phyloP scores from a whole-genome alignment of 768 basidiomycete species.

The Chlorophyllum brunneum region DNA sequence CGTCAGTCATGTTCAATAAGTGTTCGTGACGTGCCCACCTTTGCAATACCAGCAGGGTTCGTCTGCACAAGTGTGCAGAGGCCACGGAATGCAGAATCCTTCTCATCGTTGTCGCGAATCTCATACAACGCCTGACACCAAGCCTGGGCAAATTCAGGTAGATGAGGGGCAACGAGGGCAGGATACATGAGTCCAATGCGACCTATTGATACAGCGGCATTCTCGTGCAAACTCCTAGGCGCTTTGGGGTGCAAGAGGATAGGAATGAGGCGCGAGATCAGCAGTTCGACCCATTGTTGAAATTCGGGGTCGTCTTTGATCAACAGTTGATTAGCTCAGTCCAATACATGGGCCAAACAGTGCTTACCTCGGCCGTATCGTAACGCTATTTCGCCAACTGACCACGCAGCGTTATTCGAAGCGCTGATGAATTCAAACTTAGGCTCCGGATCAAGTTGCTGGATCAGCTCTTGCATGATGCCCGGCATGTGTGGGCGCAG shows the following conservation, averaged over 20 bases:
- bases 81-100: conserved; percentile 97
- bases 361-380: conserved; percentile 77
- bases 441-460: conserved; percentile 90
- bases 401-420: conserved; percentile 99
- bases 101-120: conserved; percentile 99
- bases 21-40: conserved; percentile 47
- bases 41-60: conserved; percentile 91
- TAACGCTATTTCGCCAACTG: conserved; percentile 96
- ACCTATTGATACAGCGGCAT: conserved; percentile 97
- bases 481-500: conserved; percentile 82
- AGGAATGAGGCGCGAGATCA: conserved; percentile 87
- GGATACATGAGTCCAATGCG: conserved; percentile 95
- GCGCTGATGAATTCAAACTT: conserved; percentile 93
- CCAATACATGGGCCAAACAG: background rate
- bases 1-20: background rate
- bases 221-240: conserved; percentile 92
- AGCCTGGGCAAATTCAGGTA: conserved; percentile 86
- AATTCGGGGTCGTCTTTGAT: conserved; percentile 75
- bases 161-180: conserved; percentile 78
- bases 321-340: conserved; percentile 5
- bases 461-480: conserved; percentile 86
- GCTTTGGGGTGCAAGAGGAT: conserved; percentile 91
- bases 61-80: conserved; percentile 93
- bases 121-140: conserved; percentile 98
- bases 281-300: conserved; percentile 84